Evolutionary conservation across 352 stramenopile genomes (phyloP).

Genomic region (Pythium pyrilobum): DNA sequence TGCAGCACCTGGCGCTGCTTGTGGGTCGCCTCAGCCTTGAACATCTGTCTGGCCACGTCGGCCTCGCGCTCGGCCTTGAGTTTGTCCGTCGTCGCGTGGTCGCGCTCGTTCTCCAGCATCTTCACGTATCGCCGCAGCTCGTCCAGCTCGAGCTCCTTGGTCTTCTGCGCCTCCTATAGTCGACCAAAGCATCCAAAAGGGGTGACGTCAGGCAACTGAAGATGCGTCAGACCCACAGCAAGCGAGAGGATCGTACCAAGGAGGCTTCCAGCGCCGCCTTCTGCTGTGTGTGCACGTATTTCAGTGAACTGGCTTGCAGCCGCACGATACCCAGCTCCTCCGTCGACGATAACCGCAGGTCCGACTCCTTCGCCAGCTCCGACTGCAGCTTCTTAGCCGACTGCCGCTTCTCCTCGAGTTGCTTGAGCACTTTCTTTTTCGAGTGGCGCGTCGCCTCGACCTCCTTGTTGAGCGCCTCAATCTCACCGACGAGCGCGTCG

Average conservation of each 20-base stretch:
- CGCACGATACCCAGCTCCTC: slow-evolving; percentile 68
- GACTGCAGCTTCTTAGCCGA: slow-evolving; percentile 68
- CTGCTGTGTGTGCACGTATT: slow-evolving; percentile 73
- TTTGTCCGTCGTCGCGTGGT: slow-evolving; percentile 46
- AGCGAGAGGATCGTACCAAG: slow-evolving; percentile 32
- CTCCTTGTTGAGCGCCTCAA: slow-evolving; percentile 59
- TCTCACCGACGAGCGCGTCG: slow-evolving; percentile 64
- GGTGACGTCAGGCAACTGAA: background rate
- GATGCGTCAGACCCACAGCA: too few relatives aligned
- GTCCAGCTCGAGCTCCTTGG: slow-evolving; percentile 59
- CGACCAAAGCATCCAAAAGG: background rate
- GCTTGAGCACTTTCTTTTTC: slow-evolving; percentile 70
- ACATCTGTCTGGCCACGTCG: slow-evolving; percentile 63
- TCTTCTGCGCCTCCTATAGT: slow-evolving; percentile 41
- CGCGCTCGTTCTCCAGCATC: slow-evolving; percentile 46
- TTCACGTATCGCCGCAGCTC: slow-evolving; percentile 61
- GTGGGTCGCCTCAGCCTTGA: slow-evolving; percentile 42
- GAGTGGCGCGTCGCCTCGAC: slow-evolving; percentile 51
- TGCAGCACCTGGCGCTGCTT: slow-evolving; percentile 48
- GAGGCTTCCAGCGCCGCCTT: slow-evolving; percentile 58
- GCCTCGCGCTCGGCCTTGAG: slow-evolving; percentile 50
- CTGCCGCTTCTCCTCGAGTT: slow-evolving; percentile 78
- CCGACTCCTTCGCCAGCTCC: slow-evolving; percentile 56
- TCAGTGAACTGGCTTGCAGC: slow-evolving; percentile 68
- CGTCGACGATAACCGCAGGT: slow-evolving; percentile 64